Evolutionary conservation across 352 stramenopile genomes (phyloP), one percentile per base, ranked within the genome.

Genomic region (Peronospora farinosa): DNA sequence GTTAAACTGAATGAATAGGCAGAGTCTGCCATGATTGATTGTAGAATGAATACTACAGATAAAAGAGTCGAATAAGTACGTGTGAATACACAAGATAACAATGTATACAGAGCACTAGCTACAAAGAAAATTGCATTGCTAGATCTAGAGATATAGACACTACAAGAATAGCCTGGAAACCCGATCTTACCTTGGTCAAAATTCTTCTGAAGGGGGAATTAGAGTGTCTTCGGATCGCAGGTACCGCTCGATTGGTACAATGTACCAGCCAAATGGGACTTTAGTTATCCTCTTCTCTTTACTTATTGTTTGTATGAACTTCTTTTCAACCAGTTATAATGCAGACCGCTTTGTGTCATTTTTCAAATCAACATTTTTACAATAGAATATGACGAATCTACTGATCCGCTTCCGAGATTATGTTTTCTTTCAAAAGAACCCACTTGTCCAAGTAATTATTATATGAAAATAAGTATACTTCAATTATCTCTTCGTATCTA

Each of bases 1-100:
- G 97, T 99, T 47, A 99, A 80, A 69, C 94, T 98, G 80, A 99
- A 99, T 57, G 91, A 98, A 69, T 98, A 98, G 45, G 92, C 91
- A 48, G 93, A 98, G 78, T 98, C 94, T 54, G 87, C 92, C 94
- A 98, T 98, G 30, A 41, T 84, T 38, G 31, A 58, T 57, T 66
- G 15, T 47, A 35, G 28, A 25, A 48, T 32, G 40, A 12, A n/a
- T 41, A 57, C 54, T 64, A 32, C 1, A 13, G 5, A 7, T 19
- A 6, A 11, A 4, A 52, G 11, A 9, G n/a, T 27, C 13, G 48
- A 4, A 42, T 25, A 17, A 10, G 2, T 17, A 28, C 23, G 36
- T 1, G 38, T 63, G 13, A 54, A 43, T 51, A 51, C 13, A 48
- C 11, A 5, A 50, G 13, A 56, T 30, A 16, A 37, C 0, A 2